Percentiles rank a stretch among this genome's conserved stretches.
phyloP scores from a whole-genome alignment of 352 stramenopile species.

The Pythium pyrilobum region DNA sequence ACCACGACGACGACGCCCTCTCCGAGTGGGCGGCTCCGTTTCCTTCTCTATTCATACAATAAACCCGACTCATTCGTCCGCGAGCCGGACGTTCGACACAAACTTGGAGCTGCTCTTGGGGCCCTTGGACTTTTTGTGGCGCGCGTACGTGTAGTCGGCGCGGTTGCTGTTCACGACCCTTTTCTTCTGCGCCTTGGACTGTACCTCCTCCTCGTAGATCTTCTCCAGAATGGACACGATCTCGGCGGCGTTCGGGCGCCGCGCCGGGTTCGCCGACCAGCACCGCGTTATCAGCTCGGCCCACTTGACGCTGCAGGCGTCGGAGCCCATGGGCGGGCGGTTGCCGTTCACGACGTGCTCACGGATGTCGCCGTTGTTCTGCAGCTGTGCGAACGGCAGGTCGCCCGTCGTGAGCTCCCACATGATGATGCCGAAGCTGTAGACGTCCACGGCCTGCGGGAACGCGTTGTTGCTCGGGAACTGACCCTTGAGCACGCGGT shows the following conservation, averaged over 20 bases:
- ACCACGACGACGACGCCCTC: constrained; percentile 64
- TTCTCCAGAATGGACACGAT: constrained; percentile 78
- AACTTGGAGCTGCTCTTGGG: constrained; percentile 51
- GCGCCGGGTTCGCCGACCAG: constrained; percentile 72
- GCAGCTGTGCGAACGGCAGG: constrained; percentile 62
- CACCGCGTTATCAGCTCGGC: constrained; percentile 78
- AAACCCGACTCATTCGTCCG: constrained; percentile 4
- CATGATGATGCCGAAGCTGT: constrained; percentile 85
- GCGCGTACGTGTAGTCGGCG: constrained; percentile 68
- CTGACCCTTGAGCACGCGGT: constrained; percentile 57
- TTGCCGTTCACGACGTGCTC: constrained; percentile 71
- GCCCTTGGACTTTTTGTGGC: constrained; percentile 38
- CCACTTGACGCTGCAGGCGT: constrained; percentile 80
- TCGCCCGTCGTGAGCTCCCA: constrained; percentile 86
- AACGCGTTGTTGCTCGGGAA: constrained; percentile 36
- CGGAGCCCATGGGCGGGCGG: constrained; percentile 70
- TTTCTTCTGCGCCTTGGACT: constrained; percentile 61
- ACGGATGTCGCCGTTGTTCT: constrained; percentile 66
- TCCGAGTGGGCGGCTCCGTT: too few relatives aligned
- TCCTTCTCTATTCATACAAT: constrained; percentile 2
- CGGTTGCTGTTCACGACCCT: constrained; percentile 76
- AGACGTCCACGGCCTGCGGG: constrained; percentile 82
- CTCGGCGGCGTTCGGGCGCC: constrained; percentile 69
- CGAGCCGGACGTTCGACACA: constrained; percentile 60
- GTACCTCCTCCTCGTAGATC: constrained; percentile 65